phyloP scores from a whole-genome alignment of 331 rosid species.

The Malus hybrid region DNA sequence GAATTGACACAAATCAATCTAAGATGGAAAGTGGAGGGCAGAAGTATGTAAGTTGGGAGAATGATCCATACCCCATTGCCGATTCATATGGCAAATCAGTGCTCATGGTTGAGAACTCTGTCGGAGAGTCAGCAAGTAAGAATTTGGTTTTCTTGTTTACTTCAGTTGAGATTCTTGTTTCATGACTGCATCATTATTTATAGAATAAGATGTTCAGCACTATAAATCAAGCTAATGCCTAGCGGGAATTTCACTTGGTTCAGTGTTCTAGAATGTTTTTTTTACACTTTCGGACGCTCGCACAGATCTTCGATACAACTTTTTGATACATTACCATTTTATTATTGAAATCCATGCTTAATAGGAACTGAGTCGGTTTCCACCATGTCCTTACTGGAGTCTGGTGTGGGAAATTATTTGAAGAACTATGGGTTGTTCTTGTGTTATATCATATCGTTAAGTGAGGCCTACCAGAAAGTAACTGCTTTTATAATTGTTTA shows the following conservation, averaged over 20 bases:
- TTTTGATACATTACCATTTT: background rate
- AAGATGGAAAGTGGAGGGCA: conserved; percentile 55
- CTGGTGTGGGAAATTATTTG: background rate
- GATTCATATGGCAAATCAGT: conserved; percentile 55
- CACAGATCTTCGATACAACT: background rate
- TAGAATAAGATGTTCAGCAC: background rate
- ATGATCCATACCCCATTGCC: conserved; percentile 52
- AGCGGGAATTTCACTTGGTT: no score
- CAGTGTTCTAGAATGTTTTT: no score
- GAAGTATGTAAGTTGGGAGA: conserved; percentile 63
- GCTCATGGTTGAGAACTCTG: conserved; percentile 37
- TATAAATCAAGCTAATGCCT: no score
- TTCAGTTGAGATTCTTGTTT: conserved; percentile 12
- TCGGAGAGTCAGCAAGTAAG: conserved; percentile 41
- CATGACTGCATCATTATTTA: background rate
- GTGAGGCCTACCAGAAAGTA: background rate
- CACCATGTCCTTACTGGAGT: background rate
- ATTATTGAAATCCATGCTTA: background rate
- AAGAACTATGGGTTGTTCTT: background rate
- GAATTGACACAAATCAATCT: conserved; percentile 66
- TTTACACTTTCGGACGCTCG: no score
- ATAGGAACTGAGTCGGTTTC: background rate
- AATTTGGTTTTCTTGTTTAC: background rate
- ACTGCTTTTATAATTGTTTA: background rate
- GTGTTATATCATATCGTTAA: background rate